Base-by-base conservation (phyloP, 371 early-diverging fungal genomes). In the Rhizopus microsporus region DNA sequence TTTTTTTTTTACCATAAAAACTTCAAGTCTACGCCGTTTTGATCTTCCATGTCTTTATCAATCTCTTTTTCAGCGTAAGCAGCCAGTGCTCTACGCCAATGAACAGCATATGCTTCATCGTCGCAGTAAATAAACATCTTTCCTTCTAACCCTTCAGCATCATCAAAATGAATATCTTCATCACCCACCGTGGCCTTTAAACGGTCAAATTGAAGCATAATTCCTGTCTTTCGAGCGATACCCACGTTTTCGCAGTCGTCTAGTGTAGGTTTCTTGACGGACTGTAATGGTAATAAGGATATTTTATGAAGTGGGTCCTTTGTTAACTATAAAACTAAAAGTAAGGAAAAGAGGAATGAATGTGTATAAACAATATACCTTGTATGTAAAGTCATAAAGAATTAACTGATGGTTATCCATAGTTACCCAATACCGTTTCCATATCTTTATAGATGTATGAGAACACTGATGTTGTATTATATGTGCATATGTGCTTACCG, bases 221-320 rank as follows among this genome's bases (percentile, higher is more conserved):
- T 45, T 0, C 60, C 65, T 1, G 56, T 60, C 43, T 65, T 65
- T 56, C 65, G 50, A 9, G 65, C 51, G n/a, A 65, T 52, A 7
- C 66, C 62, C 0, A 61, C 42, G n/a, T 60, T 48, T 57, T 66
- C 66, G 54, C 62, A 66, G 40, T 66, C 66, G 34, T 66, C 66
- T 2, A 66, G 5, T 0, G 58, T 46, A 33, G 66, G 62, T 35
- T 66, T 60, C n/a, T 42, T 40, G 9, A 66, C 61, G 5, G 45
- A 17, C 39, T 48, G 39, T 15, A 66, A 37, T 5, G 61, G 51
- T 9, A n/a, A 15, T 10, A 66, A 47, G 0, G 61, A 51, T 3
- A 66, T 47, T 1, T 54, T 43, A 38, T 42, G 35, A 12, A 66
- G 40, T 13, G 66, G 62, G 3, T 61, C 58, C 47, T 58, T 57